Percentiles rank a stretch among this genome's conserved stretches.
Evolutionary conservation across 2,329 filamentous ascomycete species (phyloP).

Genomic region (Colletotrichum horii): DNA sequence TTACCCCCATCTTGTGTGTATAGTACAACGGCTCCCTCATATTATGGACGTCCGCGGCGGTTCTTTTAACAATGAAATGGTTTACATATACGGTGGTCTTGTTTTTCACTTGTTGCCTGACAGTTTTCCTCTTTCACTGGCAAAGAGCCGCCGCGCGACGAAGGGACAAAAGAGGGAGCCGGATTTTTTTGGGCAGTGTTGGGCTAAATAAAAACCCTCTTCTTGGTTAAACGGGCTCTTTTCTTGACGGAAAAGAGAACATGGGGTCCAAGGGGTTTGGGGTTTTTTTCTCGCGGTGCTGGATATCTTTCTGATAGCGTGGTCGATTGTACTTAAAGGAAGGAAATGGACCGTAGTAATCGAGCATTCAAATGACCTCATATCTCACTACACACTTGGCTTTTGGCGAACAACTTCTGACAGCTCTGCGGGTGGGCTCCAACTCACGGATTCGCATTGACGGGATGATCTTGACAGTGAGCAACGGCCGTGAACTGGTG

Average conservation of each 20-base stretch:
- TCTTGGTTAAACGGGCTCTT: background rate
- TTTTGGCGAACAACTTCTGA: background rate
- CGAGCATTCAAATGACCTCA: constrained; percentile 10
- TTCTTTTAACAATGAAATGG: background rate
- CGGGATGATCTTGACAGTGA: background rate
- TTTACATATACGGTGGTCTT: background rate
- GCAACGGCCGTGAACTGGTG: background rate
- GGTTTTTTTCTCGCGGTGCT: background rate
- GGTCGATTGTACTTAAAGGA: constrained; percentile 4
- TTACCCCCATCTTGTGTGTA: constrained; percentile 16
- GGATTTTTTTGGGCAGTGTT: background rate
- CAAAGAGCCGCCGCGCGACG: background rate
- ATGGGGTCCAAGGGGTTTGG: background rate
- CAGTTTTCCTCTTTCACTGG: background rate
- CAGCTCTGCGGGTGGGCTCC: background rate
- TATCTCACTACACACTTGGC: background rate
- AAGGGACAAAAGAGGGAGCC: background rate
- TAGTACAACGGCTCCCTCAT: constrained; percentile 16
- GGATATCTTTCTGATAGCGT: background rate
- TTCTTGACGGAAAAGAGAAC: background rate
- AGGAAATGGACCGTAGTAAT: background rate
- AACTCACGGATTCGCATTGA: background rate
- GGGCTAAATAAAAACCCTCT: background rate
- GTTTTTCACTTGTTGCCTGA: background rate
- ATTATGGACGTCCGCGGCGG: background rate